Evolutionary conservation across 257 asterid species (phyloP).

Genomic region (Solanum sitiens): DNA sequence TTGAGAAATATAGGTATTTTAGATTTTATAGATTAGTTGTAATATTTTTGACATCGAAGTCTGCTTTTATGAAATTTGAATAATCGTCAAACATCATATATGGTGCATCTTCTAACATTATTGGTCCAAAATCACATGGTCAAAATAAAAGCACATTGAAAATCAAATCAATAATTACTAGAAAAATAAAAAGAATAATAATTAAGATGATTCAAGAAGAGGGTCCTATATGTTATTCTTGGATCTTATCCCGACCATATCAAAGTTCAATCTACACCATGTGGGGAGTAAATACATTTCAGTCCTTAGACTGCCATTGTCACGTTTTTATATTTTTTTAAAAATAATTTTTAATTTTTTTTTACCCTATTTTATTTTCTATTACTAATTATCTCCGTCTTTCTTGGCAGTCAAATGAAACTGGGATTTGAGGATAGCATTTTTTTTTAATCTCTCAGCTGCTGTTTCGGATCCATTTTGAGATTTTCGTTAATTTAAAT

Average conservation of each 20-base stretch:
- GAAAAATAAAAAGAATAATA: neutral
- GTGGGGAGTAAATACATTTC: neutral
- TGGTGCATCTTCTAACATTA: neutral
- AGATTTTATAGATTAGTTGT: neutral
- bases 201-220: neutral
- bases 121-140: neutral
- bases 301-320: neutral
- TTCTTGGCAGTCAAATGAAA: neutral
- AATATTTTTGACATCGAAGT: neutral
- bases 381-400: neutral
- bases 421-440: neutral
- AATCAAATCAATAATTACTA: neutral
- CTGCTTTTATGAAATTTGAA: neutral
- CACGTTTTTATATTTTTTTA: neutral
- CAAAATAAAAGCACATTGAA: neutral
- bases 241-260: neutral
- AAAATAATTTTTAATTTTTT: no score
- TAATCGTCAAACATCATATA: neutral
- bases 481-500: neutral
- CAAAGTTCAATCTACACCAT: neutral
- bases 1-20: no score
- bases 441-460: neutral
- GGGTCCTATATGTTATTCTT: neutral
- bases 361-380: neutral
- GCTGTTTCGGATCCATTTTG: neutral